Conservation (phyloP, 2,329 filamentous ascomycete genomes). For the Ophiobolus disseminans region DNA sequence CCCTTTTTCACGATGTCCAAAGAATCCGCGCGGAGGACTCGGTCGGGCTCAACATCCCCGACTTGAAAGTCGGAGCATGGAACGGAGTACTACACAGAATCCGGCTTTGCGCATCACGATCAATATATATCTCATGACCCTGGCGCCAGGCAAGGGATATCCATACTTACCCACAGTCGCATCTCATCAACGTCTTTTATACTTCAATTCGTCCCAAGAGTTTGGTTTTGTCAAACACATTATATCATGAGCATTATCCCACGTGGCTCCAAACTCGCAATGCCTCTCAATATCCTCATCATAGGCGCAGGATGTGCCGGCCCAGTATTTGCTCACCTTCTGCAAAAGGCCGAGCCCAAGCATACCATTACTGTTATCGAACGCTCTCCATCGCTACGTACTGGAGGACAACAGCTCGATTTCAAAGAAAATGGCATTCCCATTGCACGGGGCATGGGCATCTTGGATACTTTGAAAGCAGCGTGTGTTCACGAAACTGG, state of each 20-base stretch:
- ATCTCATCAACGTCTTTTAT: too few species aligned
- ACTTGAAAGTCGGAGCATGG: too few species aligned
- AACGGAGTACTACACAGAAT: conserved; percentile 1
- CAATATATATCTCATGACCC: too few species aligned
- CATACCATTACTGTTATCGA: conserved; percentile 53
- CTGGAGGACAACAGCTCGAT: conserved; percentile 56
- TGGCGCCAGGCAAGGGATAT: too few species aligned
- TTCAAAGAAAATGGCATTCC: conserved; percentile 52
- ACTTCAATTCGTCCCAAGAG: too few species aligned
- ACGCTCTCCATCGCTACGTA: conserved; percentile 52
- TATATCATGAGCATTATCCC: neutral
- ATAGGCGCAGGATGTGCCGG: conserved; percentile 37
- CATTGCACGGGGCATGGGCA: conserved; percentile 51
- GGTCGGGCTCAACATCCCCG: too few species aligned
- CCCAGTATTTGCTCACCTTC: conserved; percentile 58
- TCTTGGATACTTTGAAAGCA: conserved; percentile 44
- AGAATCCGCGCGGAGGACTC: neutral
- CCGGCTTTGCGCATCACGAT: too few species aligned
- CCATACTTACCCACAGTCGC: too few species aligned
- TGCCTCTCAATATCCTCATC: conserved; percentile 36
- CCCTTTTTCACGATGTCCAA: neutral
- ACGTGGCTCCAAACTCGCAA: neutral
- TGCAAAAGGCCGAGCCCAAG: conserved; percentile 51
- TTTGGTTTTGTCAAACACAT: neutral
- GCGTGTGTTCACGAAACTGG: conserved; percentile 50